A percentile compares a stretch with the other conserved stretches of the same genome.
Evolutionary conservation across 2,329 filamentous ascomycete species (phyloP).

Genomic region (Colletotrichum sublineola): DNA sequence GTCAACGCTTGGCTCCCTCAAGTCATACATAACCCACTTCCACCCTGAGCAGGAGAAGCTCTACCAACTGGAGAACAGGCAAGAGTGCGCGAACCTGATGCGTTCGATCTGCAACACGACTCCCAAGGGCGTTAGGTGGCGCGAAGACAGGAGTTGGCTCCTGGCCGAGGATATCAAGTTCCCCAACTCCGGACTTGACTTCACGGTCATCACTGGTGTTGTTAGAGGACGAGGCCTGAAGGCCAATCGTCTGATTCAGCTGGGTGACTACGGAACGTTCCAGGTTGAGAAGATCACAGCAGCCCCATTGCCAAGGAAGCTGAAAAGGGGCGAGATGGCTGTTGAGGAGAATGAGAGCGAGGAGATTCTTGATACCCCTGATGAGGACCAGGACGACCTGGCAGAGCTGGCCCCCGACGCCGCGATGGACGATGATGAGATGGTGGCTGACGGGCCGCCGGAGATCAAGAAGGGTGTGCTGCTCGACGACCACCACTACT

Average conservation of each 20-base stretch:
- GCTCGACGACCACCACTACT: slow-evolving; percentile 97
- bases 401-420: slow-evolving; percentile 90
- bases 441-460: slow-evolving; percentile 57
- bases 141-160: slow-evolving; percentile 97
- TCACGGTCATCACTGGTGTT: slow-evolving; percentile 84
- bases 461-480: slow-evolving; percentile 84
- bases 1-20: slow-evolving; percentile 84
- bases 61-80: slow-evolving; percentile 86
- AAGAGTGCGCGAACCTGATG: slow-evolving; percentile 92
- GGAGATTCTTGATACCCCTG: slow-evolving; percentile 77
- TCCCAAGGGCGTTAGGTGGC: slow-evolving; percentile 95
- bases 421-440: slow-evolving; percentile 68
- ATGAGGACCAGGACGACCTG: slow-evolving; percentile 85
- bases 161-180: slow-evolving; percentile 86
- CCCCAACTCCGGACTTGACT: slow-evolving; percentile 69
- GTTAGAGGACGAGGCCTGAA: slow-evolving; percentile 90
- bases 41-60: slow-evolving; percentile 93
- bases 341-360: slow-evolving; percentile 70
- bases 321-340: slow-evolving; percentile 74
- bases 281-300: slow-evolving; percentile 91
- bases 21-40: slow-evolving; percentile 94
- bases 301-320: slow-evolving; percentile 74
- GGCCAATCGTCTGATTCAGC: slow-evolving; percentile 88
- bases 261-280: slow-evolving; percentile 95
- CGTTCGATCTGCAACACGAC: slow-evolving; percentile 91